Conservation (phyloP, 805 yeast species). For the Candida nonsorbophila region DNA sequence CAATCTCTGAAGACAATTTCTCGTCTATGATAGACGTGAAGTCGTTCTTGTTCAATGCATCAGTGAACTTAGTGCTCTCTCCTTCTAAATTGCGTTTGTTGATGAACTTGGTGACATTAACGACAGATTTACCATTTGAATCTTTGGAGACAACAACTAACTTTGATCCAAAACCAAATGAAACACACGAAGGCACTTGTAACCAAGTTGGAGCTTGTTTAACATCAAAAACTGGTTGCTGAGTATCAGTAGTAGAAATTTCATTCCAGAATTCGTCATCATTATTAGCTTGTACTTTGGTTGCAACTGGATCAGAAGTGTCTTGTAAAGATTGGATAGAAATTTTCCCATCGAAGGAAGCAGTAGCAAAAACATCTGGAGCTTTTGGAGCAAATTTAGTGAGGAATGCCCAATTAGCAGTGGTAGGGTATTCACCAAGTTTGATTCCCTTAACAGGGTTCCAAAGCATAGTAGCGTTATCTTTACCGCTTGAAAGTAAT, state of each 20-base stretch:
- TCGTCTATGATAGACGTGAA: slow-evolving; percentile 50
- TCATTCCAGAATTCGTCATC: slow-evolving; percentile 87
- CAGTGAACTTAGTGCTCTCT: slow-evolving; percentile 38
- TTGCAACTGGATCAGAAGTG: slow-evolving; percentile 54
- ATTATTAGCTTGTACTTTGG: slow-evolving; percentile 34
- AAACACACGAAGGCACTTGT: slow-evolving; percentile 62
- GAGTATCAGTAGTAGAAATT: slow-evolving; percentile 61
- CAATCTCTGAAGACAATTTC: slow-evolving; percentile 39
- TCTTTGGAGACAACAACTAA: slow-evolving; percentile 51
- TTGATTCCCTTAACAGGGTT: slow-evolving; percentile 71
- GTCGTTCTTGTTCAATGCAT: slow-evolving; percentile 54
- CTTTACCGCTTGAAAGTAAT: slow-evolving; percentile 87
- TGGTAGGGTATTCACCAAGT: slow-evolving; percentile 83
- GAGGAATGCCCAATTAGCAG: slow-evolving; percentile 92
- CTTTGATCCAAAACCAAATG: slow-evolving; percentile 94
- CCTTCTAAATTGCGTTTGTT: slow-evolving; percentile 29
- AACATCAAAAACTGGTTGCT: slow-evolving; percentile 65
- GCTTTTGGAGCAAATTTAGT: slow-evolving; percentile 80
- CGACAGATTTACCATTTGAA: slow-evolving; percentile 33
- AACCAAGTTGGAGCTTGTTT: slow-evolving; percentile 91
- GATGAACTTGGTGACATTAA: slow-evolving; percentile 39
- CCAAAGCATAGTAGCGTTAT: slow-evolving; percentile 85
- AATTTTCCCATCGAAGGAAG: slow-evolving; percentile 83
- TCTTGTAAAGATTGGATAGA: slow-evolving; percentile 85
- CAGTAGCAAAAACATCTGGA: slow-evolving; percentile 86